Evolutionary conservation across 1,284 basidiomycete genomes (phyloP), one percentile per base, ranked within the genome.

Genomic region (Rugosomyces carneus): DNA sequence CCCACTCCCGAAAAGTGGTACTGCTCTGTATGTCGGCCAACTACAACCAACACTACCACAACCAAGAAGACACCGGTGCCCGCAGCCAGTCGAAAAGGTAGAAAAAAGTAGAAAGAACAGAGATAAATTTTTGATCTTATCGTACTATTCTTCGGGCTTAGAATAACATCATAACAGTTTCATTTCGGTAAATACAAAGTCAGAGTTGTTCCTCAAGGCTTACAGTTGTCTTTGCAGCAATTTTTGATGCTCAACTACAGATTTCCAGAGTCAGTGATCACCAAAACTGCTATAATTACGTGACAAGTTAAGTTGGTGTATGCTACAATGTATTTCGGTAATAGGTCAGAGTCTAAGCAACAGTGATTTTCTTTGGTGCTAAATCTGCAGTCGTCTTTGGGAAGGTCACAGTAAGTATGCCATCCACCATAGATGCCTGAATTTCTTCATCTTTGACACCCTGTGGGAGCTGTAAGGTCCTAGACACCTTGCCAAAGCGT

Each of bases 1-100:
- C 69, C 69, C 13, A 61, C 68, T 6, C 65, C 69, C 9, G 71
- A 72, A 38, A 68, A 68, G 44, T 73, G 70, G 70, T 72, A 70
- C 46, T 73, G 71, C 52, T 60, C 64, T n/a, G 61, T 60, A 5
- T 72, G 71, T 42, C 54, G 52, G 8, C 52, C 58, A 13, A 66
- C 60, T 29, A 47, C 52, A 37, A 32, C 24, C 15, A 32, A 40
- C 26, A 48, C 21, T 4, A 23, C 21, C 29, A 9, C 27, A 29
- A 51, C 40, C 27, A 54, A 54, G 45, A 54, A 53, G 36, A 34
- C 42, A n/a, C 44, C 49, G 8, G 49, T 45, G 20, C 37, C 54
- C 10, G 24, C 53, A 2, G 42, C 46, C 5, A 52, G 52, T 42
- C 51, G 54, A 37, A 57, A 57, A 27, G 57, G 56, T 20, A 51